phyloP scores from a whole-genome alignment of 2,329 filamentous ascomycete species.

The Rutstroemia sydowiana region DNA sequence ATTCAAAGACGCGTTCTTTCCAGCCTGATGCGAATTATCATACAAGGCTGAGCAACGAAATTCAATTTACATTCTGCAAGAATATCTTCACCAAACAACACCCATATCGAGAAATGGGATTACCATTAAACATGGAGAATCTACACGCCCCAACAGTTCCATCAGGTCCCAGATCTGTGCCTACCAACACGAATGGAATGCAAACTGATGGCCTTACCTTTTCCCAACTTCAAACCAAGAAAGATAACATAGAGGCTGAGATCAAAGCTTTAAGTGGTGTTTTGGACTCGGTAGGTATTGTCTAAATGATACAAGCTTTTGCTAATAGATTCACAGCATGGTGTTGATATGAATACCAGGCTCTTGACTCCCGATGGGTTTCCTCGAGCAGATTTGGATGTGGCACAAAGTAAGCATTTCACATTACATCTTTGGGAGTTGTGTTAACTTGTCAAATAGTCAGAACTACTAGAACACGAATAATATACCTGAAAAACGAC shows the following conservation, averaged over 20 bases:
- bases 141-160: conserved; percentile 64
- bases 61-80: not conserved
- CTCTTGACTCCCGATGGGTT: conserved; percentile 87
- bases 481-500: conserved; percentile 86
- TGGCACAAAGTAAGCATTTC: conserved; percentile 69
- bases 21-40: conserved; percentile 10
- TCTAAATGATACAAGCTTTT: not conserved
- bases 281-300: conserved; percentile 67
- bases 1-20: too few species aligned
- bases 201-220: conserved; percentile 59
- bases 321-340: conserved; percentile 53
- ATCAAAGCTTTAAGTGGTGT: conserved; percentile 77
- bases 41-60: conserved; percentile 6
- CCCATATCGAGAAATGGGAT: conserved; percentile 21
- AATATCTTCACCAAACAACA: not conserved
- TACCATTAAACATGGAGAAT: conserved; percentile 48
- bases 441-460: conserved; percentile 44
- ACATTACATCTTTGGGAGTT: not conserved
- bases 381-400: conserved; percentile 86
- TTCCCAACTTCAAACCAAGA: conserved; percentile 73
- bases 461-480: conserved; percentile 83
- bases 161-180: conserved; percentile 66
- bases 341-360: conserved; percentile 84
- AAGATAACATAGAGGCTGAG: conserved; percentile 78
- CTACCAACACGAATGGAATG: conserved; percentile 50